Evolutionary conservation across 345 rosid genomes (phyloP).

Genomic region (Eucalyptus urophylla): DNA sequence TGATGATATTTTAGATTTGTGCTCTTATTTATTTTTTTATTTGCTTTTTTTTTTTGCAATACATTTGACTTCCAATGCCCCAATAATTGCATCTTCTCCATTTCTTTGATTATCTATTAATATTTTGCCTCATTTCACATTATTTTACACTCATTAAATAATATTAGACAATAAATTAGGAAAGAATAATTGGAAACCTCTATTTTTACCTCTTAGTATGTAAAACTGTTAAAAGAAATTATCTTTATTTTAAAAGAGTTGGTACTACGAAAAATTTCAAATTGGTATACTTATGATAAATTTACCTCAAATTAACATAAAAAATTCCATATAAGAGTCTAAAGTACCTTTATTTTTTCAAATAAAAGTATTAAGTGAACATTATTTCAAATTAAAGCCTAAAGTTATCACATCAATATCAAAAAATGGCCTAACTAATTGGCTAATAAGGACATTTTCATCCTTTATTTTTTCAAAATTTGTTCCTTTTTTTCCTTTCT

Average conservation of each 20-base stretch:
- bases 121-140: neutral
- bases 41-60: too few relatives aligned
- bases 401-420: too few relatives aligned
- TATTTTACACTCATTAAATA: neutral
- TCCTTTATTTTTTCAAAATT: neutral
- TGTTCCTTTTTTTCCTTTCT: fast-evolving
- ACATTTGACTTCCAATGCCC: too few relatives aligned
- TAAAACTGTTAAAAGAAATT: neutral
- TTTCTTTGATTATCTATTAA: neutral
- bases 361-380: neutral
- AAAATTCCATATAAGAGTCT: neutral
- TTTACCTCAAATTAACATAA: too few relatives aligned
- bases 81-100: too few relatives aligned
- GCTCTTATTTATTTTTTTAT: too few relatives aligned
- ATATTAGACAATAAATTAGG: neutral
- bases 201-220: neutral
- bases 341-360: fast-evolving
- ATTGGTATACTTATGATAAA: fast-evolving
- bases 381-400: neutral
- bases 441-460: neutral
- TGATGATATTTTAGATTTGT: too few relatives aligned
- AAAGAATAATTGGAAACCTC: neutral
- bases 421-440: fast-evolving
- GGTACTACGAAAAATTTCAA: fast-evolving
- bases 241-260: too few relatives aligned